Base-by-base conservation (phyloP, 2,329 filamentous ascomycete species). In the Pestalotiopsis sp. region DNA sequence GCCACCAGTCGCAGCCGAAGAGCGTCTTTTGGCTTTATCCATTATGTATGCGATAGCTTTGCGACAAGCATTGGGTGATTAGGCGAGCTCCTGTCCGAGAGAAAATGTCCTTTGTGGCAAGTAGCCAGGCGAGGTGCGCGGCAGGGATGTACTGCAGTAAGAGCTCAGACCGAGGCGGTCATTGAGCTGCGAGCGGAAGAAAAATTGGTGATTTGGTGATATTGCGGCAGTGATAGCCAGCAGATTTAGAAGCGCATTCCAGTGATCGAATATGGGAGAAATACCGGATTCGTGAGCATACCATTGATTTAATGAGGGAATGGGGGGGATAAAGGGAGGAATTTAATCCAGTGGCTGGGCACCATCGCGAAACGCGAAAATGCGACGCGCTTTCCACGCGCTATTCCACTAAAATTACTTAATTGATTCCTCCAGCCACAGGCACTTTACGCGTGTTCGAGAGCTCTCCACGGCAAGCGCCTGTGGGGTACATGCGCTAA, bases 341-440 rank as follows among this genome's bases (percentile, higher is more conserved):
- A 64, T 41, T 64, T 64, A 62, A 62, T 62, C n/a, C 9, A 64
- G 61, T 45, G 61, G 61, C 61, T 64, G 61, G 61, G 45, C 45
- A n/a, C 61, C 63, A 58, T 56, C 63, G 63, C 63, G 63, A 66
- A 39, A 56, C 65, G 56, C 52, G 52, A 67, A 59, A 60, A 27
- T 49, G 36, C n/a, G 39, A 60, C 65, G 65, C 65, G 65, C 60
- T 20, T 11, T 27, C 45, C 65, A 27, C 39, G 52, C 17, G 7
- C 65, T 14, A 41, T 39, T 27, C 52, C 36, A 36, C 58, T 67
- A 59, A 59, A 60, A 49, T 41, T 59, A 38, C 58, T 67, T 67
- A 67, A 67, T 67, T 67, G 65, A 67, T 67, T 67, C 20, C 17
- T 49, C n/a, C 11, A 59, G 56, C 56, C 56, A 59, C 52, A 60